Evolutionary conservation across 345 rosid genomes (phyloP).

Genomic region (Hibiscus syriacus): DNA sequence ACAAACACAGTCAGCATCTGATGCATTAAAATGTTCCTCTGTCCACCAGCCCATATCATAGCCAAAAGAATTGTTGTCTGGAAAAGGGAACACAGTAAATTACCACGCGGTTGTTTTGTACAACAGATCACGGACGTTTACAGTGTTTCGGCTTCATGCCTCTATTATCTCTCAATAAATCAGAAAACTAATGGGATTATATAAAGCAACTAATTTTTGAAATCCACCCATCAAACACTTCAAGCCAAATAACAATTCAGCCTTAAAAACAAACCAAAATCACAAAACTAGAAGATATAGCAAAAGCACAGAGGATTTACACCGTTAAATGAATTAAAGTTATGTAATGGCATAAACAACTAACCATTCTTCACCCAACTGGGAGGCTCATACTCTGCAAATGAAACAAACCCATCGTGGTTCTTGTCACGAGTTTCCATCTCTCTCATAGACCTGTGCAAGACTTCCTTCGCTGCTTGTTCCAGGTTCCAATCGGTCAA

Average conservation of each 20-base stretch:
- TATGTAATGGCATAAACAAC: not conserved
- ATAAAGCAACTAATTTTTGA: too few relatives aligned
- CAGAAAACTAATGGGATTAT: not conserved
- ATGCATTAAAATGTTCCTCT: conserved; percentile 93
- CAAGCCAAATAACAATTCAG: not conserved
- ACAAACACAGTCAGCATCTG: conserved; percentile 52
- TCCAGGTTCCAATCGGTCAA: conserved; percentile 79
- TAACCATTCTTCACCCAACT: conserved; percentile 77
- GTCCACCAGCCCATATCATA: conserved; percentile 99
- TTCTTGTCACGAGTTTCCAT: conserved; percentile 89
- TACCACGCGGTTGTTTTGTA: not conserved
- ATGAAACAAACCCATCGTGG: conserved; percentile 72
- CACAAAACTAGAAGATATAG: not conserved
- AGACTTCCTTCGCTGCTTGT: conserved; percentile 62
- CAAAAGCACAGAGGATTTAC: not conserved
- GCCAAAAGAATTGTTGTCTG: conserved; percentile 65
- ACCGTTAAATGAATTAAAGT: conserved; percentile 1
- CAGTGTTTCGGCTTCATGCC: not conserved
- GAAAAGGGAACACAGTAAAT: conserved; percentile 11
- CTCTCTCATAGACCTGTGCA: conserved; percentile 80
- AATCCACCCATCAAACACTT: not conserved
- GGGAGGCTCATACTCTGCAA: conserved; percentile 84
- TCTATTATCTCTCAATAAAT: not conserved
- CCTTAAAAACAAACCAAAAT: not conserved
- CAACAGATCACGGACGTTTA: not conserved